phyloP scores from a whole-genome alignment of 306 rosid species.

The Biancaea sappan region DNA sequence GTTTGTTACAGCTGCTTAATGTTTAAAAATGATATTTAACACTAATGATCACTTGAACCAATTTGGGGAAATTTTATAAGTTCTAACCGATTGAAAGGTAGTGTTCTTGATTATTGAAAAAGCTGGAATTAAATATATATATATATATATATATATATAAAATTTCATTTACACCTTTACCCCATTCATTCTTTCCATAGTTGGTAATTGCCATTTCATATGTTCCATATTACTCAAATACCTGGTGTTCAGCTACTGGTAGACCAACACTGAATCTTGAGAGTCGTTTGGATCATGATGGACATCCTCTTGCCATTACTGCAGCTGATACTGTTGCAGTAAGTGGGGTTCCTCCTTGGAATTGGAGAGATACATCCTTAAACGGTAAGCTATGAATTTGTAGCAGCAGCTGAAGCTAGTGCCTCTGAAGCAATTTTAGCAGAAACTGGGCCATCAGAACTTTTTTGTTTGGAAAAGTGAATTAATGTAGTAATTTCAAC shows the following conservation, averaged over 20 bases:
- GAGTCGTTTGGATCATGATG: constrained; percentile 86
- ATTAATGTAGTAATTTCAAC: neutral
- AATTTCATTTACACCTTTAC: constrained; percentile 18
- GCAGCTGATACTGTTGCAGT: constrained; percentile 84
- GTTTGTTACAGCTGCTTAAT: constrained; percentile 24
- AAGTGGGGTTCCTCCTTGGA: constrained; percentile 91
- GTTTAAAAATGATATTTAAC: constrained; percentile 12
- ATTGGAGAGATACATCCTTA: constrained; percentile 93
- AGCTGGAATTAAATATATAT: neutral
- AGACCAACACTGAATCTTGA: constrained; percentile 89
- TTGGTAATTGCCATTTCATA: constrained; percentile 19
- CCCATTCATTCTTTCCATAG: constrained; percentile 17
- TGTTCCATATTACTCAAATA: constrained; percentile 32
- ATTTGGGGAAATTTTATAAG: constrained; percentile 1
- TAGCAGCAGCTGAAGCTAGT: neutral
- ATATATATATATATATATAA: neutral
- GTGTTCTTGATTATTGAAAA: neutral
- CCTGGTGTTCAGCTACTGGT: constrained; percentile 66
- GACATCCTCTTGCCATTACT: constrained; percentile 92
- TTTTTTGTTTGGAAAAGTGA: neutral
- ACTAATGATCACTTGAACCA: neutral
- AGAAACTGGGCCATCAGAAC: neutral
- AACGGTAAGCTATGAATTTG: constrained; percentile 55
- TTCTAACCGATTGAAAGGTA: constrained; percentile 9
- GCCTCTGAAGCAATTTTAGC: constrained; percentile 1